Conservation (phyloP, 2,329 filamentous ascomycete genomes). For the Sarocladiaceae sp. region DNA sequence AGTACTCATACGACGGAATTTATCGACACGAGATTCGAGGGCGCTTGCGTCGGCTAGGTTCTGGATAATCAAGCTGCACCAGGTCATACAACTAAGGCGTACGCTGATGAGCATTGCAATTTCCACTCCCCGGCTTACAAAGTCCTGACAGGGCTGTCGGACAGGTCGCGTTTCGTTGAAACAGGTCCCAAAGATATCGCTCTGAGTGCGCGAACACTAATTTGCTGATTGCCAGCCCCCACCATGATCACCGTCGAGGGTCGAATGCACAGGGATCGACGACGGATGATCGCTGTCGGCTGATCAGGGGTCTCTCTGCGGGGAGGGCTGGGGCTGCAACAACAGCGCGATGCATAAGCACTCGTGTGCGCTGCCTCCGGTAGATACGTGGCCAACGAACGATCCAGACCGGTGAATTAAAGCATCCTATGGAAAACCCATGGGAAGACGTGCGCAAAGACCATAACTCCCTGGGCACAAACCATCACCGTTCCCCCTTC, state of each 20-base stretch:
- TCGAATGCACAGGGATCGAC: constrained; percentile 1
- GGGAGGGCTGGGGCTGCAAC: neutral
- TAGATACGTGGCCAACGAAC: neutral
- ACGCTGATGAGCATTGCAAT: too few relatives aligned
- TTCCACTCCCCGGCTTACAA: too few relatives aligned
- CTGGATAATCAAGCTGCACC: too few relatives aligned
- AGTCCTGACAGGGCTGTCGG: neutral
- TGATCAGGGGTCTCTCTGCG: constrained; percentile 3
- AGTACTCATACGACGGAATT: neutral
- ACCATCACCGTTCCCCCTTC: neutral
- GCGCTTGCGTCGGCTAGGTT: too few relatives aligned
- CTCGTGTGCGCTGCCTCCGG: neutral
- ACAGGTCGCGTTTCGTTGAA: too few relatives aligned
- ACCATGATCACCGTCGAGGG: constrained; percentile 1
- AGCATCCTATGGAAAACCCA: neutral
- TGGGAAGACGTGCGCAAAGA: neutral
- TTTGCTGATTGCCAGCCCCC: neutral
- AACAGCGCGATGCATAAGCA: too few relatives aligned
- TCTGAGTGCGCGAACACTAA: neutral
- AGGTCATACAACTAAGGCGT: too few relatives aligned
- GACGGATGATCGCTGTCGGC: constrained; percentile 6
- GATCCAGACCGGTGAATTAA: neutral
- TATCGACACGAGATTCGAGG: neutral
- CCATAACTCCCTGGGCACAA: neutral
- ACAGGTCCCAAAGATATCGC: too few relatives aligned